These are phyloP conservation scores for Colletotrichum simmondsii DNA, from an alignment of 2,329 filamentous ascomycete species.

Conservation along the genomic window DNA sequence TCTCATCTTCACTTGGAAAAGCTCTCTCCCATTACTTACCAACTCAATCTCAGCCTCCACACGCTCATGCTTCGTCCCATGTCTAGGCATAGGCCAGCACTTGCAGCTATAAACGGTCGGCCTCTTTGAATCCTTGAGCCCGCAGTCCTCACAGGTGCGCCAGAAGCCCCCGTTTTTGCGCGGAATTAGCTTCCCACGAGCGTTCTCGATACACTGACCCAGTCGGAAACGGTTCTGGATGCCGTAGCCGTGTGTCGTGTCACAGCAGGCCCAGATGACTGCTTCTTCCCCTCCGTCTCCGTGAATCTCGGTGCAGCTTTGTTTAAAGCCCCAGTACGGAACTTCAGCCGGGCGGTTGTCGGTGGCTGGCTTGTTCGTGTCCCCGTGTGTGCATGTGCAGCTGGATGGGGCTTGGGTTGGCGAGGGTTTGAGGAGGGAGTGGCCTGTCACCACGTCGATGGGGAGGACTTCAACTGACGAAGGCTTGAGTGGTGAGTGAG, in stretches of 20 bases:
- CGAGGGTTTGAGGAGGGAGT: no score
- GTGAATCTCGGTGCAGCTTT: not conserved
- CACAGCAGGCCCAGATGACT: not conserved
- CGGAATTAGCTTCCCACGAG: not conserved
- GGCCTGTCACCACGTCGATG: no score
- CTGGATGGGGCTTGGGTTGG: no score
- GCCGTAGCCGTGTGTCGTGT: not conserved
- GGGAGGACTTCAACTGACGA: no score
- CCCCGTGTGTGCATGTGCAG: no score
- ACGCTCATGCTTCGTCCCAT: not conserved
- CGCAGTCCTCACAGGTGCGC: conserved; percentile 4
- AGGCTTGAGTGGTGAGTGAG: no score
- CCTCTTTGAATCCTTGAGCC: not conserved
- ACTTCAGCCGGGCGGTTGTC: not conserved
- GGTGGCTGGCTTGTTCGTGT: not conserved
- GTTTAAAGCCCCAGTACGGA: not conserved
- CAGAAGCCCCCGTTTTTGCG: not conserved
- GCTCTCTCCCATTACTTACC: not conserved
- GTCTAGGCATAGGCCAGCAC: not conserved
- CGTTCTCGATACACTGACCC: not conserved
- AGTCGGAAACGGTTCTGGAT: not conserved
- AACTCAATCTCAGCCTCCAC: not conserved
- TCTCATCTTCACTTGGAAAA: rapidly evolving
- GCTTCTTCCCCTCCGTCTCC: not conserved
- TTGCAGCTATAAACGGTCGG: not conserved